Evolutionary conservation across 257 asterid genomes (phyloP), one percentile per base, ranked within the genome.

Genomic region (Marsdenia floribunda): DNA sequence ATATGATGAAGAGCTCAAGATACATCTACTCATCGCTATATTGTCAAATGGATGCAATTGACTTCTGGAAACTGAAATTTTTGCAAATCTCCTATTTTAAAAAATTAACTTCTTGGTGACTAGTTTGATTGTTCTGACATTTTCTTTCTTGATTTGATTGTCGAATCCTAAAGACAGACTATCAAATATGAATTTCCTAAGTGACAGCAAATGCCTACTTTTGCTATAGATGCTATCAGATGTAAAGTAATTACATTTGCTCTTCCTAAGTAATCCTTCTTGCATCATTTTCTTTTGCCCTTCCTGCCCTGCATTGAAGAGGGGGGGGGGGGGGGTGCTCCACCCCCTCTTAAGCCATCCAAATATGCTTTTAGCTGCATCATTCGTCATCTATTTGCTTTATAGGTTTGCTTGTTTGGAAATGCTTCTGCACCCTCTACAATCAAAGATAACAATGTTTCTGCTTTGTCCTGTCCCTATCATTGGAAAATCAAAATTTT

Each of bases 361-460:
- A 86, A 71, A 44, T 42, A 49, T 37, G 52, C 47, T 70, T 13
- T 55, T 58, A 66, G 73, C 67, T 65, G 74, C 78, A 74, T 73
- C 68, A 21, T 61, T 37, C 74, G 49, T 82, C 53, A 71, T 80
- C 85, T 78, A 81, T 75, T 64, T 37, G 67, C 78, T 83, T 64
- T 74, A 60, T 68, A 64, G 60, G 26, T 52, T 73, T 82, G 78
- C 69, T 65, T 80, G 71, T 80, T 81, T 68, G 74, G 73, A 66
- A 78, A 64, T 79, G 77, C 79, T 83, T 75, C 74, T 80, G 35
- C 69, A 77, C 81, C 90, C 81, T 71, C 76, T 66, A 54, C 87
- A 71, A 86, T 87, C 74, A 89, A 79, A 58, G 87, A 82, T 74
- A 77, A 59, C 70, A 84, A 72, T 68, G 81, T 83, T 58, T 57